Percentiles rank a stretch among this genome's conserved stretches.
Conservation (phyloP, 176 grass and related monocot species). For the Oryza longistaminata region DNA sequence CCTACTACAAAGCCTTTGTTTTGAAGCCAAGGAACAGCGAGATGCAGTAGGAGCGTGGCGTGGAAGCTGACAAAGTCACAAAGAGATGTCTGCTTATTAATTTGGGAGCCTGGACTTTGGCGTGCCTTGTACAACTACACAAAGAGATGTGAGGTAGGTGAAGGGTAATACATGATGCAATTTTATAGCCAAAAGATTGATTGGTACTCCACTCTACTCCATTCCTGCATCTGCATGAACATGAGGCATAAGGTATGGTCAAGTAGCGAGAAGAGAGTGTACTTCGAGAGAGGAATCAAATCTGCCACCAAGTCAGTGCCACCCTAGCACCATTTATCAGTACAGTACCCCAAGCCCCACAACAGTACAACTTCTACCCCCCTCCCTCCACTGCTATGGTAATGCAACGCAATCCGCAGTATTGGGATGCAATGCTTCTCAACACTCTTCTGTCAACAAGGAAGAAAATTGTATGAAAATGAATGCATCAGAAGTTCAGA, state of each 20-base stretch:
- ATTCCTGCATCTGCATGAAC: background rate
- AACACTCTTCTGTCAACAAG: background rate
- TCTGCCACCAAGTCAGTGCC: slow-evolving; percentile 73
- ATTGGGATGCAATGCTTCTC: background rate
- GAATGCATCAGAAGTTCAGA: background rate
- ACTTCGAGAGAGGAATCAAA: slow-evolving; percentile 55
- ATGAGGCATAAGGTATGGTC: slow-evolving; percentile 27
- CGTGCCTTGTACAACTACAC: background rate
- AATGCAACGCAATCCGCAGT: background rate
- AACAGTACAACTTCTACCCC: background rate
- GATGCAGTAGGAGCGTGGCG: slow-evolving; percentile 12
- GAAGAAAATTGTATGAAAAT: background rate
- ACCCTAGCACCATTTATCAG: slow-evolving; percentile 50
- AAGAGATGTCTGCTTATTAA: background rate
- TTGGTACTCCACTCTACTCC: background rate
- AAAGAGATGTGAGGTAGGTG: slow-evolving; percentile 34
- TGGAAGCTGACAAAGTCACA: background rate
- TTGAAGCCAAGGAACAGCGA: slow-evolving; percentile 39
- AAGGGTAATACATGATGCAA: background rate
- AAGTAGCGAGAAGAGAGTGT: slow-evolving; percentile 27
- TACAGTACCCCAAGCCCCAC: slow-evolving; percentile 17
- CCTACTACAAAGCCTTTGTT: slow-evolving; percentile 36
- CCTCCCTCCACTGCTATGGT: background rate
- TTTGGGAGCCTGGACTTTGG: background rate
- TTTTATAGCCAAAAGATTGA: slow-evolving; percentile 36